phyloP scores from a whole-genome alignment of 441 rosid species.

The Metrosideros polymorpha region DNA sequence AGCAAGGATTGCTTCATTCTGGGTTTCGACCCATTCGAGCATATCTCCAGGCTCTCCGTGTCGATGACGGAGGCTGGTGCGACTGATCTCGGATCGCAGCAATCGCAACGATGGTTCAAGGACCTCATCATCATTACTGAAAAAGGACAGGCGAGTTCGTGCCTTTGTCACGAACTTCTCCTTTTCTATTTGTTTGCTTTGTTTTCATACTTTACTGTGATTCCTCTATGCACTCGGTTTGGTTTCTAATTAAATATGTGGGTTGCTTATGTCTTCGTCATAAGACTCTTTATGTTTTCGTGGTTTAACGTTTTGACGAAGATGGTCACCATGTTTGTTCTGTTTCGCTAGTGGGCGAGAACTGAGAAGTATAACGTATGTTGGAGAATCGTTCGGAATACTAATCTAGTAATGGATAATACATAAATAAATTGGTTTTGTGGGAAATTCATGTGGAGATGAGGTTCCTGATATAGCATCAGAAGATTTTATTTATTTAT shows the following conservation, averaged over 20 bases:
- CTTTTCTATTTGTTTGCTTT: background rate
- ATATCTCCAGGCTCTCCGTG: constrained; percentile 7
- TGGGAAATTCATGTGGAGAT: background rate
- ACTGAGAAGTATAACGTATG: background rate
- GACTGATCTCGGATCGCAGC: no score
- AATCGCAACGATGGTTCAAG: background rate
- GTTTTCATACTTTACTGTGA: background rate
- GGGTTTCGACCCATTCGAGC: constrained; percentile 48
- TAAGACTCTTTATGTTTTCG: background rate
- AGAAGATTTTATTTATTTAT: background rate
- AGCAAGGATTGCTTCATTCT: constrained; percentile 51
- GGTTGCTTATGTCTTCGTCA: background rate
- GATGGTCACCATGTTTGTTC: background rate
- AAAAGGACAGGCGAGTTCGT: constrained; percentile 37
- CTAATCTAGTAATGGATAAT: background rate
- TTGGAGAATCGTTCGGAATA: background rate
- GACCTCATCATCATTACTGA: constrained; percentile 33
- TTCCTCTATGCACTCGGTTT: background rate
- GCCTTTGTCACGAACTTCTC: background rate
- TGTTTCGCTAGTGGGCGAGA: background rate
- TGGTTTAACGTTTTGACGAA: background rate
- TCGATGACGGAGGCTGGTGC: background rate
- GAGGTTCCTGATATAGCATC: background rate
- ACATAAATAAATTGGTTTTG: background rate
- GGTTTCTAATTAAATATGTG: background rate